These are phyloP conservation scores for Thermochaetoides dissita DNA, from an alignment of 2,329 filamentous ascomycete genomes.

Conservation along the genomic window DNA sequence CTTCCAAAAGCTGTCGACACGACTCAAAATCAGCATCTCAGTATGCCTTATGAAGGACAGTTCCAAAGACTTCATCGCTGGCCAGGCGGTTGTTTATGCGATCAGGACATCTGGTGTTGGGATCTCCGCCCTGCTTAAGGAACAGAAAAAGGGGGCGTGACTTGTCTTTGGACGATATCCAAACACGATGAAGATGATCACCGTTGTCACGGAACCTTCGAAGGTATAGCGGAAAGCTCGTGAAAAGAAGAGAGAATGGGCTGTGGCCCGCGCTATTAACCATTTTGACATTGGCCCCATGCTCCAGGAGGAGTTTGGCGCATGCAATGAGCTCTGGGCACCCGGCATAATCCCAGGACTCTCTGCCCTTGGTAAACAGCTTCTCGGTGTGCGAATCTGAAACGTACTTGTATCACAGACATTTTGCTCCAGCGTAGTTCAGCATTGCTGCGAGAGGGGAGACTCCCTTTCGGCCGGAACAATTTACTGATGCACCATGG, in stretches of 20 bases:
- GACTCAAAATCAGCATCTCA: conserved; percentile 1
- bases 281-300: not conserved
- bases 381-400: not conserved
- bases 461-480: not conserved
- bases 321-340: conserved; percentile 1
- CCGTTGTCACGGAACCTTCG: too few species aligned
- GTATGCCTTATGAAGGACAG: not conserved
- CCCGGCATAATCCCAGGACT: not conserved
- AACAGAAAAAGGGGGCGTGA: not conserved
- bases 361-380: not conserved
- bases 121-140: not conserved
- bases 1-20: not conserved
- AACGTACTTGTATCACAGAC: not conserved
- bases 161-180: not conserved
- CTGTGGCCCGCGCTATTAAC: not conserved
- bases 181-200: not conserved
- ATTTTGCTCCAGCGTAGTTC: not conserved
- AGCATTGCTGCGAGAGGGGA: conserved; percentile 1
- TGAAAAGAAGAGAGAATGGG: not conserved
- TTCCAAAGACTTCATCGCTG: not conserved
- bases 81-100: too few species aligned
- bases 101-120: not conserved
- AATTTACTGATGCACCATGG: conserved; percentile 1
- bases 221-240: not conserved
- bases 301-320: not conserved